These are phyloP conservation scores for Pseudozyma hubeiensis DNA, from an alignment of 1,284 basidiomycete species.

Conservation along the genomic window DNA sequence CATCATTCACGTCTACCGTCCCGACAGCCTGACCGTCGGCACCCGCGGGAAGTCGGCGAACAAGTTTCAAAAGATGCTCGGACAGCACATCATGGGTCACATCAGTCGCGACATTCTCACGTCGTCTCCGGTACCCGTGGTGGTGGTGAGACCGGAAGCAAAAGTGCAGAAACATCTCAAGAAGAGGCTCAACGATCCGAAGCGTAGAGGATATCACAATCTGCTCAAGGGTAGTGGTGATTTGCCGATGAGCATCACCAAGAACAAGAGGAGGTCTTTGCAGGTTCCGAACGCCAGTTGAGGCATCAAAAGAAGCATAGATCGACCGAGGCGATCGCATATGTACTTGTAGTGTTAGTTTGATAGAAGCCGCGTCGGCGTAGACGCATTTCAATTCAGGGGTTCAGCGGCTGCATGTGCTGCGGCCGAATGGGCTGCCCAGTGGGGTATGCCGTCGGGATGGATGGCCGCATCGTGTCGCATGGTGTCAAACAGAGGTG, in stretches of 20 bases:
- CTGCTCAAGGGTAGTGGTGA: slow-evolving; percentile 52
- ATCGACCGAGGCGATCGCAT: too few relatives aligned
- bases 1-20: slow-evolving; percentile 91
- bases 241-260: slow-evolving; percentile 58
- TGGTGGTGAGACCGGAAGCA: slow-evolving; percentile 66
- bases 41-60: slow-evolving; percentile 76
- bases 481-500: too few relatives aligned
- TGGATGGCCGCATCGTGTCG: too few relatives aligned
- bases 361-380: too few relatives aligned
- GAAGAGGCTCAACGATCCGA: slow-evolving; percentile 65
- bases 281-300: too few relatives aligned
- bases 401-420: too few relatives aligned
- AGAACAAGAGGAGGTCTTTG: slow-evolving; percentile 23
- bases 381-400: too few relatives aligned
- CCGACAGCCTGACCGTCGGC: slow-evolving; percentile 93
- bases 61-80: slow-evolving; percentile 66
- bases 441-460: too few relatives aligned
- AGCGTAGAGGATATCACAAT: slow-evolving; percentile 63
- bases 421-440: too few relatives aligned
- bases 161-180: slow-evolving; percentile 66
- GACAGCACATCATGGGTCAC: slow-evolving; percentile 62
- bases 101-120: slow-evolving; percentile 62
- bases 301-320: too few relatives aligned
- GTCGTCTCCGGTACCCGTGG: slow-evolving; percentile 66
- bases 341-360: too few relatives aligned